Percentiles rank a stretch among this genome's conserved stretches.
Conservation (phyloP, 169 alveolate species). For the Amoebophrya sp. region DNA sequence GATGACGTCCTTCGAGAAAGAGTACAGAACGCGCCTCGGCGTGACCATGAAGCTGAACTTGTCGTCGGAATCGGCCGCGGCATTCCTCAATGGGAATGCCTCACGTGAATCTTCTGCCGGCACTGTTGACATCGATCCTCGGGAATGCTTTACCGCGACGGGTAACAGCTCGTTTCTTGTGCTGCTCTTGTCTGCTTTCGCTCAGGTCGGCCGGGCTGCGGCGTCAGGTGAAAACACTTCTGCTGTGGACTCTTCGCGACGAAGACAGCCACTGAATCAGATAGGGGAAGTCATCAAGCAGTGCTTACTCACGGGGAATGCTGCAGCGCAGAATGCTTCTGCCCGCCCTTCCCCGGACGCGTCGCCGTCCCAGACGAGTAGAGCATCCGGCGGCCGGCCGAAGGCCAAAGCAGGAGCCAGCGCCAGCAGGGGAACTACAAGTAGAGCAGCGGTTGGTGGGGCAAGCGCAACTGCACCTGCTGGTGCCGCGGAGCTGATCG, state of each 20-base stretch:
- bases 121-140: not conserved
- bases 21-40: no score
- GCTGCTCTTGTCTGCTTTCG: not conserved
- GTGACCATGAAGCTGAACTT: not conserved
- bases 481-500: not conserved
- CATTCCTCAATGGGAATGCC: not conserved
- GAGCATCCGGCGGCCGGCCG: no score
- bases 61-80: not conserved
- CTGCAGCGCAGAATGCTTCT: no score
- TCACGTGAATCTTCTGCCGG: not conserved
- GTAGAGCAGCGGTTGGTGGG: not conserved
- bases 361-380: no score
- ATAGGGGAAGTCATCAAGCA: no score
- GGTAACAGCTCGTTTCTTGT: not conserved
- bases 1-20: not conserved
- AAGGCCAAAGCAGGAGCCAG: not conserved
- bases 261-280: no score
- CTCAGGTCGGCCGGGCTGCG: no score
- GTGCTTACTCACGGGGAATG: no score
- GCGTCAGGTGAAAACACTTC: no score
- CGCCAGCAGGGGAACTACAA: not conserved
- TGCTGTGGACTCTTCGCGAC: no score
- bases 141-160: not conserved
- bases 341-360: no score
- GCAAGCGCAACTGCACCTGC: not conserved